A percentile compares a stretch with the other conserved stretches of the same genome.
These are phyloP conservation scores for Penicillium macrosclerotiorum DNA, from an alignment of 495 filamentous ascomycete genomes.

Conservation along the genomic window DNA sequence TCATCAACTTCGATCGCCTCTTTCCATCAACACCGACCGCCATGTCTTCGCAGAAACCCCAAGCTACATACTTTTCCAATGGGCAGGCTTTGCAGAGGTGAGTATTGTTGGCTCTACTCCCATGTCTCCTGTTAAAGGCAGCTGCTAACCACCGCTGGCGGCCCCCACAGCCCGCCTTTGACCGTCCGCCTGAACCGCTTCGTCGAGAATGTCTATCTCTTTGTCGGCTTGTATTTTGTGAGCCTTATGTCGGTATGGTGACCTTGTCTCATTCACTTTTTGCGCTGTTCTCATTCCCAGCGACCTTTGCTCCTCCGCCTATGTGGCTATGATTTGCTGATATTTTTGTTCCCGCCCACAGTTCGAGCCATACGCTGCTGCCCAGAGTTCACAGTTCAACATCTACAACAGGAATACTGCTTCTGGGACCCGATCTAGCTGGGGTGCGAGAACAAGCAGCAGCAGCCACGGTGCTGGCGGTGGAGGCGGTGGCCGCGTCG, in stretches of 20 bases:
- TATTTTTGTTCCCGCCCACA: constrained; percentile 22
- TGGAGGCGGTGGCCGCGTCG: constrained; percentile 31
- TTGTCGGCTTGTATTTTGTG: constrained; percentile 41
- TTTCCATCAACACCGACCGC: constrained; percentile 3
- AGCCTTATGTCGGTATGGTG: constrained; percentile 41
- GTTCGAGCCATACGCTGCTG: constrained; percentile 66
- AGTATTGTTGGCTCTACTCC: constrained; percentile 12
- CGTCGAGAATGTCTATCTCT: constrained; percentile 44
- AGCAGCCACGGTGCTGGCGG: constrained; percentile 19
- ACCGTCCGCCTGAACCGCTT: constrained; percentile 44
- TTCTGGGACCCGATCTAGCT: constrained; percentile 20
- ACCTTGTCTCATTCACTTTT: not conserved
- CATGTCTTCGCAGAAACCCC: constrained; percentile 33
- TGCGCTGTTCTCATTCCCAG: not conserved
- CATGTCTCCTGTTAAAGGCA: not conserved
- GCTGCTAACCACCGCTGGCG: constrained; percentile 28
- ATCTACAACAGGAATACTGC: constrained; percentile 28
- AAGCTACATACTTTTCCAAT: constrained; percentile 35
- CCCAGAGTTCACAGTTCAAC: constrained; percentile 64
- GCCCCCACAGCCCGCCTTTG: constrained; percentile 38
- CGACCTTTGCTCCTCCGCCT: not conserved
- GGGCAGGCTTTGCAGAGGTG: constrained; percentile 37
- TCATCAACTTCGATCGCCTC: constrained; percentile 9
- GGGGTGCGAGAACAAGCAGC: constrained; percentile 26
- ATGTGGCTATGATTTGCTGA: constrained; percentile 13